These are phyloP conservation scores for Platismatia glauca DNA, from an alignment of 495 filamentous ascomycete genomes.

Conservation along the genomic window DNA sequence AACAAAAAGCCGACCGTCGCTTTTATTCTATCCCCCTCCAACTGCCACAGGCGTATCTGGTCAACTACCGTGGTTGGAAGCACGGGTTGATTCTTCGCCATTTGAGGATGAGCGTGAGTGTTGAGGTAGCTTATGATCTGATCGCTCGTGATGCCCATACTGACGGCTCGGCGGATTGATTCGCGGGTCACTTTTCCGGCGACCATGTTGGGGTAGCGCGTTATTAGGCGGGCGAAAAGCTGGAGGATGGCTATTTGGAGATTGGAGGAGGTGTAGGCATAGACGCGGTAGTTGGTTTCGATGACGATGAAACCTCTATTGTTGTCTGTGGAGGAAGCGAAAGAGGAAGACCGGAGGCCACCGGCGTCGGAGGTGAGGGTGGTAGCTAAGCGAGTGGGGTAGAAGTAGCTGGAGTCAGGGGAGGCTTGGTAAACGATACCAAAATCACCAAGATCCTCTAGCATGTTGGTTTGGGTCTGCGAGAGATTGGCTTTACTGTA, in stretches of 20 bases:
- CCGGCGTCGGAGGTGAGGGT: constrained; percentile 81
- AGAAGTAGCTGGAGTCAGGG: constrained; percentile 58
- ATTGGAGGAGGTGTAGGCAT: constrained; percentile 89
- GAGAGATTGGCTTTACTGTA: constrained; percentile 77
- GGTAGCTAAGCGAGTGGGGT: constrained; percentile 88
- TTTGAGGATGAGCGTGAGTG: constrained; percentile 85
- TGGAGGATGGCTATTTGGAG: constrained; percentile 90
- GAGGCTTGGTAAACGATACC: constrained; percentile 70
- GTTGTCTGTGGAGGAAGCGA: constrained; percentile 34
- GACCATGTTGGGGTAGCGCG: constrained; percentile 86
- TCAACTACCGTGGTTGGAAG: constrained; percentile 93
- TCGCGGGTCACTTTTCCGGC: constrained; percentile 79
- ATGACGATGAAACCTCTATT: constrained; percentile 77
- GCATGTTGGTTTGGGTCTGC: constrained; percentile 71
- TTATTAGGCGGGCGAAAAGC: constrained; percentile 75
- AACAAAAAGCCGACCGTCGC: constrained; percentile 76
- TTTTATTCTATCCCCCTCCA: constrained; percentile 88
- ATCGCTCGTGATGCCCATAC: constrained; percentile 83
- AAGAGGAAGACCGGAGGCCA: constrained; percentile 51
- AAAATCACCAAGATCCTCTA: constrained; percentile 78
- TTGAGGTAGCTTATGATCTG: constrained; percentile 87
- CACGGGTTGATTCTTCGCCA: constrained; percentile 56
- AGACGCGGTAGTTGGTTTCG: constrained; percentile 98
- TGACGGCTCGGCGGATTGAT: constrained; percentile 76
- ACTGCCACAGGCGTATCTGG: constrained; percentile 95